Conservation (phyloP, 164 flowering plant genomes). For the Cinnamomum chago region DNA sequence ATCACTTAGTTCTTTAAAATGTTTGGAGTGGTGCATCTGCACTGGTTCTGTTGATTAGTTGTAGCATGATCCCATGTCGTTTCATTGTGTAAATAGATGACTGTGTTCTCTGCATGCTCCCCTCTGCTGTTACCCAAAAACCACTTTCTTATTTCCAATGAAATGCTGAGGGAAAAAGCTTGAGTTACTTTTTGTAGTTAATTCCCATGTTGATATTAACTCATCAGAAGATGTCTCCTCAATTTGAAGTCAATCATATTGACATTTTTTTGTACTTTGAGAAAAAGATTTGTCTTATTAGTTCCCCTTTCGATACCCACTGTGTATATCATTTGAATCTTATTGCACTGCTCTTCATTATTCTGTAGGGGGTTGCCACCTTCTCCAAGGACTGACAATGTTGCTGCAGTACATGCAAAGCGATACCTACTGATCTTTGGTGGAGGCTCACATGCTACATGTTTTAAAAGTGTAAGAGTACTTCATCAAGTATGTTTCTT, state of each 20-base stretch:
- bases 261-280: not conserved
- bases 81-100: not conserved
- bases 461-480: constrained; percentile 80
- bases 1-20: too few relatives aligned
- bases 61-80: not conserved
- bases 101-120: not conserved
- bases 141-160: not conserved
- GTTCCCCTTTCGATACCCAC: not conserved
- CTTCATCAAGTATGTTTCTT: not conserved
- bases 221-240: not conserved
- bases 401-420: constrained; percentile 97
- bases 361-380: constrained; percentile 81
- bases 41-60: not conserved
- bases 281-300: not conserved
- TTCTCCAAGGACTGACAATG: constrained; percentile 97
- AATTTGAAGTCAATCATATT: not conserved
- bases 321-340: not conserved
- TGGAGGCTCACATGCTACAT: constrained; percentile 97
- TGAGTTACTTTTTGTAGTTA: not conserved
- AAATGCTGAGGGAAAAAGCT: not conserved
- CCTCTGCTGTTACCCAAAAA: not conserved
- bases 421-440: constrained; percentile 97
- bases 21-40: too few relatives aligned
- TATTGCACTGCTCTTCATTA: constrained; percentile 12
- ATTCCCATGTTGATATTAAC: not conserved